Base-by-base conservation (phyloP, 2,329 filamentous ascomycete genomes). In the Penicillium psychrosexuale region DNA sequence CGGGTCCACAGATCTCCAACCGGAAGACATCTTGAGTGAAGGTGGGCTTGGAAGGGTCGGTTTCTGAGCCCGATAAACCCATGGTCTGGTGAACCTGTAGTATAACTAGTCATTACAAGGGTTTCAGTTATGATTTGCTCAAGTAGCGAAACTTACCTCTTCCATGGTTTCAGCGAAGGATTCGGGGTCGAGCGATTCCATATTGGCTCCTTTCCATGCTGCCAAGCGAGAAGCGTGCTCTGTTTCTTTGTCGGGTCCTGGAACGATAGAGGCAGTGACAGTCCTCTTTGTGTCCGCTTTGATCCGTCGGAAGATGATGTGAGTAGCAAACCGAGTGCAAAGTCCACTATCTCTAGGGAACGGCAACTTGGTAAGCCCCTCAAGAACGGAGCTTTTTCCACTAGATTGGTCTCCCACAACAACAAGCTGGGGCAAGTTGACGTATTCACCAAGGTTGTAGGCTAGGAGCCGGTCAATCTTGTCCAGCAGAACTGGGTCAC, bases 321-420 rank as follows among this genome's bases (percentile, higher is more conserved):
- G 72, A 0, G 77, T 80, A 2, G 77, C 76, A 61, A 77, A 78
- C 2, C 73, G 64, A 3, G 77, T 79, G 47, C 76, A 78, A 5
- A 77, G 62, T 1, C 69, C 71, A 38, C 61, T 64, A 22, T 69
- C 66, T 7, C 69, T 68, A 34, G 76, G 76, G 51, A 78, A 40
- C 3, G 12, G 19, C 19, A 40, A 24, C 5, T 24, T 40, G 7
- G 38, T 24, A 75, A 72, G 53, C 1, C 64, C 69, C 50, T 70
- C 69, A 4, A 73, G 56, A 1, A 72, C 66, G 5, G 66, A 69
- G 38, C 64, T 69, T 38, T 70, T 72, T 2, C 76, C 74, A 44
- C 67, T 70, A 0, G 71, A 76, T 53, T 78, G 73, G 45, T 77
- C 75, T 8, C 76, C 74, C 11, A 70, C 66, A 15, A 75, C 72